These are phyloP conservation scores for Pseudogymnoascus sp. DNA, from an alignment of 2,329 filamentous ascomycete species.

Conservation along the genomic window DNA sequence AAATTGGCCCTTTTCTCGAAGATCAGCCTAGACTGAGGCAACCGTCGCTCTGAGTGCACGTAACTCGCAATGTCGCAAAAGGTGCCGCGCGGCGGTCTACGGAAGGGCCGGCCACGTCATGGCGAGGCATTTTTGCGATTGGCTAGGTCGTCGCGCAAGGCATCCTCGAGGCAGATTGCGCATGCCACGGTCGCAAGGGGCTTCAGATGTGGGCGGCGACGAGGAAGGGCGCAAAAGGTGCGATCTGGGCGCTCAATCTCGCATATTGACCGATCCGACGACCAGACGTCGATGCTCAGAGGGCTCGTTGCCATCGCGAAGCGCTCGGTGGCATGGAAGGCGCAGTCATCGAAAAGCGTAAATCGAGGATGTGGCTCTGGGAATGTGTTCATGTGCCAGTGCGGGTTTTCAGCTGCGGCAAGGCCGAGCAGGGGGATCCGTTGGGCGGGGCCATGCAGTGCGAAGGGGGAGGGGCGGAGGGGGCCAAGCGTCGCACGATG, in stretches of 20 bases:
- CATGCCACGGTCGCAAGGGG: constrained; percentile 1
- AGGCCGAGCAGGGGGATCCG: constrained; percentile 4
- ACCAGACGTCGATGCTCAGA: not conserved
- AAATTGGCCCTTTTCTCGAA: not conserved
- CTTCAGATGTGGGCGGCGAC: not conserved
- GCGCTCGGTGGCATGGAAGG: not conserved
- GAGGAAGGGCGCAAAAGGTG: not conserved
- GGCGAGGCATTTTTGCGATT: constrained; percentile 10
- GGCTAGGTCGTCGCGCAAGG: constrained; percentile 6
- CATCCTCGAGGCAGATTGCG: not conserved
- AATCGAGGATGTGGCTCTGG: not conserved
- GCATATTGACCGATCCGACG: constrained; percentile 4
- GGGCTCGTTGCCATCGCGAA: not conserved
- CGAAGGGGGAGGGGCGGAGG: not conserved
- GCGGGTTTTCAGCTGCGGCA: constrained; percentile 13
- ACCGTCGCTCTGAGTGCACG: too few species aligned
- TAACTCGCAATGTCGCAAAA: not conserved
- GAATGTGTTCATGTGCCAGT: not conserved
- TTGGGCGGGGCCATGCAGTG: not conserved
- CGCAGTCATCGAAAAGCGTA: too few species aligned
- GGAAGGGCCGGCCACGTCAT: constrained; percentile 8
- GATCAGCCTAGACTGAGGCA: constrained; percentile 1
- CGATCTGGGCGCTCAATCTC: not conserved
- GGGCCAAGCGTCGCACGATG: not conserved
- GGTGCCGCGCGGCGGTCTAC: too few species aligned